Conservation (phyloP, 2,329 filamentous ascomycete genomes). For the Talaromyces islandicus region DNA sequence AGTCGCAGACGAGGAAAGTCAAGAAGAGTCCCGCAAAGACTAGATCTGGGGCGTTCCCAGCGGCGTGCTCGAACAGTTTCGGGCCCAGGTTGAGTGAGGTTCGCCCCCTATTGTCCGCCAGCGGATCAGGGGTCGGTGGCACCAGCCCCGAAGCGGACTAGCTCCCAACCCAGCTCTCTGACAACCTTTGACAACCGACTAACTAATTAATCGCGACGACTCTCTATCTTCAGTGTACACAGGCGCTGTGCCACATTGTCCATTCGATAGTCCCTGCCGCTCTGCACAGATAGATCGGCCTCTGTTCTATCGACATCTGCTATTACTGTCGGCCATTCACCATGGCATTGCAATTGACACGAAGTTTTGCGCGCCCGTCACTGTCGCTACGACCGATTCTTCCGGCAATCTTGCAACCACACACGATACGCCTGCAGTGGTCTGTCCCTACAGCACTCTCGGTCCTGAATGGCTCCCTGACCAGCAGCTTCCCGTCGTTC, state of each 20-base stretch:
- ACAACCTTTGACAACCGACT: not conserved
- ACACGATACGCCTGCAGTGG: not conserved
- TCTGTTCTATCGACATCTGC: not conserved
- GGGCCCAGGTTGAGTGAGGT: not conserved
- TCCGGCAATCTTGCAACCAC: conserved; percentile 1
- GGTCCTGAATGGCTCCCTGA: conserved; percentile 37
- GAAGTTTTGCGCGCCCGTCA: conserved; percentile 1
- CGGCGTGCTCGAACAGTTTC: not conserved
- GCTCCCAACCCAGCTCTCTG: conserved; percentile 10
- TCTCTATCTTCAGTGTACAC: not conserved
- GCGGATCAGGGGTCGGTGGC: conserved; percentile 27
- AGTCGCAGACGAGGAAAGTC: not conserved
- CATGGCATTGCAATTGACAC: not conserved
- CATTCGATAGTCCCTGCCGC: not conserved
- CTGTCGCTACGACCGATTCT: conserved; percentile 2
- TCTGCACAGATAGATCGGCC: not conserved
- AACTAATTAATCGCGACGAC: not conserved
- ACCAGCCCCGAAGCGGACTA: conserved; percentile 27
- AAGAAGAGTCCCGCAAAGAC: not conserved
- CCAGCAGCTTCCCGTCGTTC: conserved; percentile 59
- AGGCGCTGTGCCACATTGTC: not conserved
- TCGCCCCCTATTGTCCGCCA: conserved; percentile 11
- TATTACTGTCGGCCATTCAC: not conserved
- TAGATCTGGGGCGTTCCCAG: not conserved
- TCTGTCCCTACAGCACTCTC: conserved; percentile 2